Evolutionary conservation across 2,329 filamentous ascomycete genomes (phyloP).

Genomic region (Botryosphaeria agaves): DNA sequence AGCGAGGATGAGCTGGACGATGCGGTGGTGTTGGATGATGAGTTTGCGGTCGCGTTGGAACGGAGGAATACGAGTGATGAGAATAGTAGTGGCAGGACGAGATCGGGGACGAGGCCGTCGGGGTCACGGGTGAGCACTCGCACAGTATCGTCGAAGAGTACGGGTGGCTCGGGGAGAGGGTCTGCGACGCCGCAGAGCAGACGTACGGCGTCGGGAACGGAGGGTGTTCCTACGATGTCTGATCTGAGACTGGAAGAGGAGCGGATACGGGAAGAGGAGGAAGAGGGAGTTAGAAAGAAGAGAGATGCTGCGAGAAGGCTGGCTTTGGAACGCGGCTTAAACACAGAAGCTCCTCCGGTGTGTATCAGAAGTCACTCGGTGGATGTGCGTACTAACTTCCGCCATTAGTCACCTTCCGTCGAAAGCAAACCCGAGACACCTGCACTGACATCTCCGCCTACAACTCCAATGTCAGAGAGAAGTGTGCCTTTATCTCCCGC

Average conservation of each 20-base stretch:
- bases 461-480: not conserved
- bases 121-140: slow-evolving; percentile 29
- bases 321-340: slow-evolving; percentile 35
- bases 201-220: slow-evolving; percentile 9
- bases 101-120: slow-evolving; percentile 22
- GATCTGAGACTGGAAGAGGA: slow-evolving; percentile 43
- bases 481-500: not conserved
- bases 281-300: slow-evolving; percentile 34
- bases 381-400: not conserved
- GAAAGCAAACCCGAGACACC: not conserved
- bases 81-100: slow-evolving; percentile 46
- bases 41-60: slow-evolving; percentile 72
- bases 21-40: slow-evolving; percentile 80
- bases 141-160: slow-evolving; percentile 28
- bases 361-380: no score
- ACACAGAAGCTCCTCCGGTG: no score
- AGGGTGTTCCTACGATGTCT: slow-evolving; percentile 29
- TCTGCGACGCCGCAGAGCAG: no score
- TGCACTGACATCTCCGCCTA: not conserved
- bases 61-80: slow-evolving; percentile 51
- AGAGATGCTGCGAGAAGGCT: slow-evolving; percentile 37
- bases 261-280: slow-evolving; percentile 34
- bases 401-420: not conserved
- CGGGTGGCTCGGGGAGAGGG: slow-evolving; percentile 11
- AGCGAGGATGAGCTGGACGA: slow-evolving; percentile 80